Conservation (phyloP, 345 rosid genomes). For the Corchorus olitorius region DNA sequence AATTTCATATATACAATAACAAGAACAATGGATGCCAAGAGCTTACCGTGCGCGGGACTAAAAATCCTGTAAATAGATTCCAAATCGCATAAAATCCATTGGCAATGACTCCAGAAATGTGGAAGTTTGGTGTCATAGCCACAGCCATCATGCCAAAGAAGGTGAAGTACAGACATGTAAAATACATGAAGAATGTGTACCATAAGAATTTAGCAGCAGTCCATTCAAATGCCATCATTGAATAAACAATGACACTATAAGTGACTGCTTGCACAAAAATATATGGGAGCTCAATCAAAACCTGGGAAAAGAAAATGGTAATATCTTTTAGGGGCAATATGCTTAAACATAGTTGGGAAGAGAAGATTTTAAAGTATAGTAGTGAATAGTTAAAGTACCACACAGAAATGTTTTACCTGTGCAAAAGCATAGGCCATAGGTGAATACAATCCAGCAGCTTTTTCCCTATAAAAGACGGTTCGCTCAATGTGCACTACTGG, state of each 20-base stretch:
- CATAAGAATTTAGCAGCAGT: constrained; percentile 56
- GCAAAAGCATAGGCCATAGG: constrained; percentile 76
- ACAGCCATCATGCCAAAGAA: constrained; percentile 73
- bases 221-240: constrained; percentile 67
- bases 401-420: constrained; percentile 30
- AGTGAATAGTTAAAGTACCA: no score
- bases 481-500: constrained; percentile 67
- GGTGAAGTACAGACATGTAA: constrained; percentile 66
- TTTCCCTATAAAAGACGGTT: constrained; percentile 73
- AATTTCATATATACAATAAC: not conserved
- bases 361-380: not conserved
- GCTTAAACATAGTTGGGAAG: not conserved
- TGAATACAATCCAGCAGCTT: constrained; percentile 85
- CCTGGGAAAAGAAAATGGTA: constrained; percentile 25
- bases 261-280: constrained; percentile 49
- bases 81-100: constrained; percentile 55
- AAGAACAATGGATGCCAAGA: not conserved
- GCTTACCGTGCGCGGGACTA: constrained; percentile 59
- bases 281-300: constrained; percentile 63
- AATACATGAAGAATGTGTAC: constrained; percentile 61
- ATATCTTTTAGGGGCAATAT: not conserved
- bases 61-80: constrained; percentile 68
- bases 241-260: constrained; percentile 52
- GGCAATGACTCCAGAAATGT: constrained; percentile 52
- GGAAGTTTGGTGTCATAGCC: constrained; percentile 64